Base-by-base conservation (phyloP, 768 basidiomycete species). In the Nidularia sp. region DNA sequence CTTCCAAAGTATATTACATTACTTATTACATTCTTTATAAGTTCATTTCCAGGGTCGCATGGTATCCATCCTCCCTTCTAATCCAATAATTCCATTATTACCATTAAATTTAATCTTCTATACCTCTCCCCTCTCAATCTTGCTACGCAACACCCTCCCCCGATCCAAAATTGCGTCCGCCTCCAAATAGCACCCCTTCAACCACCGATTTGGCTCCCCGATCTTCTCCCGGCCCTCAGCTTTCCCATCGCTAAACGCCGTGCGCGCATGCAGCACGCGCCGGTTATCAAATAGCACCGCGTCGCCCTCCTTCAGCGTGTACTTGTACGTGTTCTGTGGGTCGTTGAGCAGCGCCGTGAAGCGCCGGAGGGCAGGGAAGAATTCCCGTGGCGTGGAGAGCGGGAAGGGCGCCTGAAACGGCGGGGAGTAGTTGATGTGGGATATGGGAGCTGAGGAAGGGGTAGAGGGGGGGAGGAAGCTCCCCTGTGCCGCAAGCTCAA, bases 201-300 rank as follows among this genome's bases (percentile, higher is more conserved):
- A 70, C 95, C 95, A 97, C 49, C 95, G 70, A 59, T 78, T 84
- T 15, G 80, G 68, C 51, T 79, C 79, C 34, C 77, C 80, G 29
- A 79, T 74, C 13, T 59, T 65, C 34, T 62, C 67, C 31, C 53
- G 53, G 4, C 61, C 71, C 12, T 63, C 67, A 49, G 59, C 61
- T 2, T 29, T 2, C 25, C 25, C 25, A 29, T 73, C 70, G 34
- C 78, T 72, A 62, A 98, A 98, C 9, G 84, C 86, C 0, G 85
- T 88, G 22, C 96, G 73, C 0, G 90, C 93, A 66, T 99, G 96
- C 54, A 98, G 66, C 3, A 96, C 83, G 12, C 96, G 75, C 25
- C 94, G 76, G 61, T 98, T 99, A 63, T 98, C 95, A 58, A 99
- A 99, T 7, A 96, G 48, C 15, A 90, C 93, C 4, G 86, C 85